Base-by-base conservation (phyloP, 148 eudicot genomes). In the Diospyros kaki region DNA sequence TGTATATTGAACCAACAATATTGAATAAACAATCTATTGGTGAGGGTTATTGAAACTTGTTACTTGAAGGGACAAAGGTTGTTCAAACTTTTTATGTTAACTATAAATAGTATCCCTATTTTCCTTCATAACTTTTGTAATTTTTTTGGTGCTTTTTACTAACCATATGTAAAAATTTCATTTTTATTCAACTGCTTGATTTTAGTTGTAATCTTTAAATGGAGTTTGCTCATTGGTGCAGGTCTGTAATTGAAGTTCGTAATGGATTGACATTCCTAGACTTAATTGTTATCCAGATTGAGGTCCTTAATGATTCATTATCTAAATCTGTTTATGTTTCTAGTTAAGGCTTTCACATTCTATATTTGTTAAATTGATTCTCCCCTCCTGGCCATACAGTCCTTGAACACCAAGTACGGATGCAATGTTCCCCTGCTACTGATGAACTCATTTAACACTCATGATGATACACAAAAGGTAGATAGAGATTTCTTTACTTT, bases 361-460 rank as follows among this genome's bases (percentile, higher is more conserved):
- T 64, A 14, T 9, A 41, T 38, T 61, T 73, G 66, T 75, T 17
- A 66, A 46, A 52, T 76, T n/a, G 9, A 62, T 72, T 84, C 71
- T 74, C 14, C 43, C 9, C 64, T 77, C 17, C 58, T 48, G 45
- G 81, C 1, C 80, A 18, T 66, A 68, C 79, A 95, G 97, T 77
- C 75, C 48, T 94, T 95, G 61, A 95, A 95, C 74, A 69, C 85
- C 77, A 89, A 83, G 82, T 95, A 95, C 66, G 99, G 99, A 54
- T 89, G 93, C 91, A 90, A 77, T 69, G 99, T 95, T 46, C 99
- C 99, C 40, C 86, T 95, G 80, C 88, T 95, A 77, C 82, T 95
- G 45, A 92, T 95, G 99, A 95, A 95, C 89, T 95, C 99, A 69
- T 95, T 95, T 87, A 95, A 95, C 87, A 95, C 99, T 52, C 97